Base-by-base conservation (phyloP, 2,329 filamentous ascomycete genomes). In the Daldinia sp. region DNA sequence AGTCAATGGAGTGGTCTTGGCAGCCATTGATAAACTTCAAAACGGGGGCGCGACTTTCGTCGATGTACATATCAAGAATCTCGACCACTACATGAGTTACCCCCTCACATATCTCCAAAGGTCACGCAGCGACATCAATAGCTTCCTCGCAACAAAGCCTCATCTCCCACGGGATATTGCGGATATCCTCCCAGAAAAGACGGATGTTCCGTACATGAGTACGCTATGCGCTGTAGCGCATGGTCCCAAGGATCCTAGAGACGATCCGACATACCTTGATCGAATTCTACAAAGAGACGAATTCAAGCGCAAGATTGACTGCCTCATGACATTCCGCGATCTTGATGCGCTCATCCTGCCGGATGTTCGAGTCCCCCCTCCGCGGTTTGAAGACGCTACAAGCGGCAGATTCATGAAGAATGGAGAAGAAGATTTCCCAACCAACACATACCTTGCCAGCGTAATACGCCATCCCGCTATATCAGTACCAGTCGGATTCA, bases 111-210 rank as follows among this genome's bases (percentile, higher is more conserved):
- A 78, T 41, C 41, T 73, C 1, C 68, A 67, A 10, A 67, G 74
- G 10, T 78, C 74, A 10, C 69, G 76, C 15, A 64, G 66, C 37
- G 76, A 79, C 54, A 78, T 79, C 65, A 77, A 79, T 35, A 73
- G 62, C 55, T 77, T 75, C 66, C 68, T 76, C 44, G 72, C 71
- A 26, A 83, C 82, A 71, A 79, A 83, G 61, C 80, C 82, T 2
- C 65, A 76, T 48, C 68, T 78, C 9, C 60, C 71, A 76, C 65
- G 72, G 55, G 69, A 73, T 30, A 28, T 74, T 55, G 64, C 68
- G 30, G 72, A 74, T 37, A 68, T 71, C 12, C 28, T 73, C 3
- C 68, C 68, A 26, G 59, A 54, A 23, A 61, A 46, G 4, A 55
- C 71, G 13, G 56, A 61, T 35, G 67, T 65, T 18, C 71, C 65